phyloP scores from a whole-genome alignment of 306 rosid species.

The Sicyos baderoa region DNA sequence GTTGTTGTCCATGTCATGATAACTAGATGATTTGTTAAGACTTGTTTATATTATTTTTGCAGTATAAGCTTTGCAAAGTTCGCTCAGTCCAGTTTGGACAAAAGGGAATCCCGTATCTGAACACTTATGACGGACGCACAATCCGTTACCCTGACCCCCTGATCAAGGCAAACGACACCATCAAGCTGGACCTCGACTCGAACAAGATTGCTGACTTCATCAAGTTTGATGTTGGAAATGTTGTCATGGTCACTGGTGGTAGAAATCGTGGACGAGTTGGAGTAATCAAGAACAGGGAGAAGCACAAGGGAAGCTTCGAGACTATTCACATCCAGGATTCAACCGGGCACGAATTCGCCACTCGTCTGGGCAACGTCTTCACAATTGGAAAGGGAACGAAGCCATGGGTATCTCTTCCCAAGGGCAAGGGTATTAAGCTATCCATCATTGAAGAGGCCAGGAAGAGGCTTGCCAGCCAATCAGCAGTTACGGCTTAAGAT shows the following conservation, averaged over 20 bases:
- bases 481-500: constrained; percentile 32
- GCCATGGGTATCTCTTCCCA: constrained; percentile 75
- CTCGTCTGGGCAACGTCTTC: constrained; percentile 64
- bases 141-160: constrained; percentile 83
- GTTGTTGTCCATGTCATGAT: background rate
- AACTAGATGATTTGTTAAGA: background rate
- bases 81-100: constrained; percentile 71
- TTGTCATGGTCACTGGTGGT: constrained; percentile 80
- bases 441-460: constrained; percentile 73
- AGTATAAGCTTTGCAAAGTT: constrained; percentile 89
- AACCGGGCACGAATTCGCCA: constrained; percentile 68
- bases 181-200: constrained; percentile 58
- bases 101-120: constrained; percentile 66
- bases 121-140: constrained; percentile 78
- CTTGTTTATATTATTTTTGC: constrained; percentile 15
- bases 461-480: constrained; percentile 53
- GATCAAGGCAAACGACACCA: constrained; percentile 68
- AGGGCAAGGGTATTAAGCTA: constrained; percentile 83
- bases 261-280: constrained; percentile 84
- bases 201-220: constrained; percentile 70
- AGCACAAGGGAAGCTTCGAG: constrained; percentile 76
- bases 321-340: constrained; percentile 74
- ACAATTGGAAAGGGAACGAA: constrained; percentile 70
- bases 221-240: constrained; percentile 75
- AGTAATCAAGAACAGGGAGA: constrained; percentile 73